Evolutionary conservation across 2,329 filamentous ascomycete genomes (phyloP).

Genomic region (Alternaria burnsii): DNA sequence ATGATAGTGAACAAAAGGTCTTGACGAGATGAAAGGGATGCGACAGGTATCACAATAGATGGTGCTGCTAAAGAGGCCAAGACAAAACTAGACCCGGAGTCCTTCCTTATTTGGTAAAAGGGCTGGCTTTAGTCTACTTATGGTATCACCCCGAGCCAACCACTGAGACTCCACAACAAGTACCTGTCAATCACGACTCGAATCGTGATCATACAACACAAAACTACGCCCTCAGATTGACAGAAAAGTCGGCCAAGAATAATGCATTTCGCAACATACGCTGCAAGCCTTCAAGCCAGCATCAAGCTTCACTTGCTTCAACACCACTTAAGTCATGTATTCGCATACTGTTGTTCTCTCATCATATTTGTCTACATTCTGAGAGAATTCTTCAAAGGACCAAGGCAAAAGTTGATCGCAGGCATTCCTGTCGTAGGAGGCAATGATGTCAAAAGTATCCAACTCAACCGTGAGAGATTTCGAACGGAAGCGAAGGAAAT

Average conservation of each 20-base stretch:
- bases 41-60: not conserved
- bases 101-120: not conserved
- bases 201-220: not conserved
- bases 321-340: not conserved
- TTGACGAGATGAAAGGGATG: not conserved
- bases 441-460: not conserved
- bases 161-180: not conserved
- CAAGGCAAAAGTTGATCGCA: not conserved
- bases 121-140: not conserved
- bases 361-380: not conserved
- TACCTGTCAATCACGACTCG: not conserved
- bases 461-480: conserved; percentile 1
- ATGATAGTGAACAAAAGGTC: not conserved
- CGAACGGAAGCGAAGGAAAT: not conserved
- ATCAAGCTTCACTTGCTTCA: not conserved
- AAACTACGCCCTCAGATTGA: not conserved
- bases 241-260: not conserved
- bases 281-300: not conserved
- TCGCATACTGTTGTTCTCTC: not conserved
- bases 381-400: not conserved
- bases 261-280: not conserved
- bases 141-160: not conserved
- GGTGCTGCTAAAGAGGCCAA: not conserved
- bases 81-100: not conserved
- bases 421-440: not conserved